Evolutionary conservation across 176 grass and related monocot genomes (phyloP).

Genomic region (Aegilops sharonensis): DNA sequence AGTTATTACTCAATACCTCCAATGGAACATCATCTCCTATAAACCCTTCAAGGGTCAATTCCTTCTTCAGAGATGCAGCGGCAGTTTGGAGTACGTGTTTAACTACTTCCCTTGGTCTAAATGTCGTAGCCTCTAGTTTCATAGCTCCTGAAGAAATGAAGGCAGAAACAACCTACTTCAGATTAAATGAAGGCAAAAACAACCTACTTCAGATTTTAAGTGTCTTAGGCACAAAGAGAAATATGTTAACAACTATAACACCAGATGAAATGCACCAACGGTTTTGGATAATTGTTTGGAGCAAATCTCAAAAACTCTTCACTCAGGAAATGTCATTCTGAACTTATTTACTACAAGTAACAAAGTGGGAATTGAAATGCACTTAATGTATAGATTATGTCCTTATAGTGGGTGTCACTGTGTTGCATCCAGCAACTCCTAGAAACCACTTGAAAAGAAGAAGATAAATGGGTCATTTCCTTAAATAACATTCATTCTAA

Average conservation of each 20-base stretch:
- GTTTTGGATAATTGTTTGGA: slow-evolving; percentile 24
- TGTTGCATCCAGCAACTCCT: neutral
- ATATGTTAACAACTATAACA: slow-evolving; percentile 20
- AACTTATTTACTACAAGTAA: slow-evolving; percentile 4
- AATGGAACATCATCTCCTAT: slow-evolving; percentile 78
- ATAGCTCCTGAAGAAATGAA: slow-evolving; percentile 67
- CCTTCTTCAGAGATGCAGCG: slow-evolving; percentile 89
- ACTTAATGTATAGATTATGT: neutral
- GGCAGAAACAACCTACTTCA: slow-evolving; percentile 24
- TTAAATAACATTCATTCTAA: slow-evolving; percentile 11
- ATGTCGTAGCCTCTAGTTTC: slow-evolving; percentile 87
- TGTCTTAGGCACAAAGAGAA: neutral
- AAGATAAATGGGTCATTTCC: neutral
- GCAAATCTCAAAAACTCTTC: neutral
- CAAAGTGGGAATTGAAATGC: neutral
- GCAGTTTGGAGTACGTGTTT: slow-evolving; percentile 98
- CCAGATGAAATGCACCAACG: slow-evolving; percentile 11
- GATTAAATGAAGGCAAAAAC: slow-evolving; percentile 20
- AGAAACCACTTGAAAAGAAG: slow-evolving; percentile 13
- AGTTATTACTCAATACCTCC: slow-evolving; percentile 55
- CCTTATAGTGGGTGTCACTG: neutral
- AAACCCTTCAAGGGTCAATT: slow-evolving; percentile 81
- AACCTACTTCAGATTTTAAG: slow-evolving; percentile 36
- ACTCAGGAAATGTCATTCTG: neutral
- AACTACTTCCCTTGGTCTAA: slow-evolving; percentile 97